These are phyloP conservation scores for Carex pumila DNA, from an alignment of 176 grass and related monocot species.

Conservation along the genomic window DNA sequence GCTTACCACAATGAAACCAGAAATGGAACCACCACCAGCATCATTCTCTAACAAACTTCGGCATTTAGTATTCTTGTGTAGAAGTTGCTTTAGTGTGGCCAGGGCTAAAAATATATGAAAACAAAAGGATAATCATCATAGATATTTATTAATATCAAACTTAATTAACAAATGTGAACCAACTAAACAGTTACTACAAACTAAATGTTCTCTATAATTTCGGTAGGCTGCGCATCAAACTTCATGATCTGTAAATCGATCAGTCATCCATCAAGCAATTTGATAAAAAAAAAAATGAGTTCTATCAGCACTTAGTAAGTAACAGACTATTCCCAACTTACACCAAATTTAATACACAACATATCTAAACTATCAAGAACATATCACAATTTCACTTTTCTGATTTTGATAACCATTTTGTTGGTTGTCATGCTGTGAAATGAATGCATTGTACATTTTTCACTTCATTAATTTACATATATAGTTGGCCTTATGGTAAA, in stretches of 20 bases:
- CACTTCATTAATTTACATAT: neutral
- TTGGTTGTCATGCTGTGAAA: neutral
- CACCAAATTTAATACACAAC: too few species aligned
- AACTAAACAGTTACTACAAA: neutral
- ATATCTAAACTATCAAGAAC: neutral
- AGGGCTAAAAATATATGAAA: conserved; percentile 43
- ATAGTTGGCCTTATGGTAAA: neutral
- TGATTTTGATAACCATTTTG: neutral
- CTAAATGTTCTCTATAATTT: neutral
- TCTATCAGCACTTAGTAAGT: neutral
- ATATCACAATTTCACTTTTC: neutral
- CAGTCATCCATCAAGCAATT: neutral
- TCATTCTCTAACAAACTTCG: conserved; percentile 92
- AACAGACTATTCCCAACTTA: neutral
- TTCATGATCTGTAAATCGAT: neutral
- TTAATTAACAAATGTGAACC: neutral
- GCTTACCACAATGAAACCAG: conserved; percentile 77
- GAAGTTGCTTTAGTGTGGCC: conserved; percentile 78
- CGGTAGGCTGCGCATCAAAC: neutral
- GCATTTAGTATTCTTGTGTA: conserved; percentile 88
- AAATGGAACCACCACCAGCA: conserved; percentile 76
- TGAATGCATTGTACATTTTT: neutral
- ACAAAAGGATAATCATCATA: conserved; percentile 9
- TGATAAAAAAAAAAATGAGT: neutral
- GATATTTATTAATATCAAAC: neutral